phyloP scores from a whole-genome alignment of 202 grass and related monocot genomes.

The Zoysia matrella region DNA sequence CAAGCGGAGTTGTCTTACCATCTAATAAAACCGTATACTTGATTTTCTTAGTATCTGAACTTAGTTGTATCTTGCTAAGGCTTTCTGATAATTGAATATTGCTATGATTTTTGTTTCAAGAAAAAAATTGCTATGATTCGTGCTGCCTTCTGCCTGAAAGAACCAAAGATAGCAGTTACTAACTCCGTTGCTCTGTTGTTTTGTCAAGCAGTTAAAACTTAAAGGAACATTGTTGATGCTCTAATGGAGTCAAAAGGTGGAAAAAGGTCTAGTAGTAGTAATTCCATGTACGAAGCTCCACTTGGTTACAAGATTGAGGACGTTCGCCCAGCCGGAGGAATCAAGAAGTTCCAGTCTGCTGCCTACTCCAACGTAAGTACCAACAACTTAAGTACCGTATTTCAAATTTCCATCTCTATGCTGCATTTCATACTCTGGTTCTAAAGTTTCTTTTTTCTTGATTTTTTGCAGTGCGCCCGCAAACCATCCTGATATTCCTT shows the following conservation, averaged over 20 bases:
- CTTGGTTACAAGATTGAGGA: slow-evolving; percentile 96
- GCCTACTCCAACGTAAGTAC: slow-evolving; percentile 91
- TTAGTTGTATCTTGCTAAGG: background rate
- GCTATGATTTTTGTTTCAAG: background rate
- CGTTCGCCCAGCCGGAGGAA: slow-evolving; percentile 86
- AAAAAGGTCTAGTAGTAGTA: slow-evolving; percentile 89
- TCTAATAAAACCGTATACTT: background rate
- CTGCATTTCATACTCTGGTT: background rate
- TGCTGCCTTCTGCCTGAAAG: background rate
- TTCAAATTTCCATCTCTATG: background rate
- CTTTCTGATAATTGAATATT: background rate
- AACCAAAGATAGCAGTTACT: slow-evolving; percentile 3
- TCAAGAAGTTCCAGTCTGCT: slow-evolving; percentile 98
- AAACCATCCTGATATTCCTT: slow-evolving; percentile 89
- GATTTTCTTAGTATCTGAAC: background rate
- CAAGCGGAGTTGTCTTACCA: background rate
- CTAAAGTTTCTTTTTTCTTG: slow-evolving; percentile 29
- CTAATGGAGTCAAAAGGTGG: slow-evolving; percentile 95
- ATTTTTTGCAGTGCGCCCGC: slow-evolving; percentile 81
- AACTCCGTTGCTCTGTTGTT: slow-evolving; percentile 5
- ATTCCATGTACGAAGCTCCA: slow-evolving; percentile 87
- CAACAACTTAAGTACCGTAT: background rate
- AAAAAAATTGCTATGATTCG: background rate
- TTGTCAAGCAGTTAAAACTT: slow-evolving; percentile 19
- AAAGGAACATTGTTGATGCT: slow-evolving; percentile 61